Evolutionary conservation across 2,329 filamentous ascomycete species (phyloP).

Genomic region (Aspergillus piperis): DNA sequence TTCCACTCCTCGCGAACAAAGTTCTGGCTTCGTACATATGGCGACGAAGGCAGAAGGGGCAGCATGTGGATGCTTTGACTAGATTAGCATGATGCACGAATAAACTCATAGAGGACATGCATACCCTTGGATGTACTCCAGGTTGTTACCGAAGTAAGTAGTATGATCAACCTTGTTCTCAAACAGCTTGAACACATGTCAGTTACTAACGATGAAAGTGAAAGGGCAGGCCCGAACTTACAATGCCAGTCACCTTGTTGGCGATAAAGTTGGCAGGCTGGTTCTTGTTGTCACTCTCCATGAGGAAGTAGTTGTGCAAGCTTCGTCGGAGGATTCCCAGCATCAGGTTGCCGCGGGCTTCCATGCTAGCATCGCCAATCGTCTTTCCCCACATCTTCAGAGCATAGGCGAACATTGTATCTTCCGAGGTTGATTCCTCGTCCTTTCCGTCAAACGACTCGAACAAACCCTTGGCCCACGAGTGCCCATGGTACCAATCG

Average conservation of each 20-base stretch:
- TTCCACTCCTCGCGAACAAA: constrained; percentile 87
- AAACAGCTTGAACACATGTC: constrained; percentile 59
- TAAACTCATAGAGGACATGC: constrained; percentile 7
- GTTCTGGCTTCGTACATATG: constrained; percentile 63
- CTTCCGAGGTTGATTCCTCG: constrained; percentile 83
- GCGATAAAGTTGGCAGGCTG: constrained; percentile 75
- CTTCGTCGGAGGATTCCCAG: constrained; percentile 74
- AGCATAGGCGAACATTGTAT: constrained; percentile 82
- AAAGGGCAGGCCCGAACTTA: constrained; percentile 24
- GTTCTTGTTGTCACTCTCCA: constrained; percentile 67
- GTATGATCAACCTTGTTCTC: constrained; percentile 95
- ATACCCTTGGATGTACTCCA: constrained; percentile 68
- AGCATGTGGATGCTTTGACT: constrained; percentile 77
- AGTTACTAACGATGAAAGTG: neutral
- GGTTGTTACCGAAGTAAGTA: constrained; percentile 78
- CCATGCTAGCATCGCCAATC: constrained; percentile 74
- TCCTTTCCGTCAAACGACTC: constrained; percentile 57
- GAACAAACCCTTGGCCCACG: constrained; percentile 72
- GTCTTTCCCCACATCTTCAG: constrained; percentile 92
- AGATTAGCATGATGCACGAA: constrained; percentile 24
- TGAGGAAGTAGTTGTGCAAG: constrained; percentile 79
- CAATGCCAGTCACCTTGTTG: constrained; percentile 70
- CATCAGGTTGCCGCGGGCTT: constrained; percentile 81
- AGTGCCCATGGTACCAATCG: constrained; percentile 94
- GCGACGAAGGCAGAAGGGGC: constrained; percentile 68